Conservation (phyloP, 495 filamentous ascomycete species). For the Rhizodiscina lignyota region DNA sequence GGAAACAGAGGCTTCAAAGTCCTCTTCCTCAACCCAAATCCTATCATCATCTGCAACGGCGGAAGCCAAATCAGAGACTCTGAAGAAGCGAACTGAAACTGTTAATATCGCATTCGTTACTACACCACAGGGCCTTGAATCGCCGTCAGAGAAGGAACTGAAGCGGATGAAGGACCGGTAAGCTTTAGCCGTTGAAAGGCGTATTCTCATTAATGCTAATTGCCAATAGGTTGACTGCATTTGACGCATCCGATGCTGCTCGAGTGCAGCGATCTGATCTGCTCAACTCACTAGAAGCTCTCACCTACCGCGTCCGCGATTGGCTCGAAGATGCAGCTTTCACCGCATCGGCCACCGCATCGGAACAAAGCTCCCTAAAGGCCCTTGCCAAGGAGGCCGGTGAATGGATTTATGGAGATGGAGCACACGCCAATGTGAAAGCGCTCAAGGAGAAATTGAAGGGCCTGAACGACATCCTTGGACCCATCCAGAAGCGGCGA, state of each 20-base stretch:
- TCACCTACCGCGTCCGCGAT: constrained; percentile 79
- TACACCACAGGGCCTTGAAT: constrained; percentile 43
- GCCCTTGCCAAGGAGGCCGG: constrained; percentile 47
- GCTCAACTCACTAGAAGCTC: constrained; percentile 83
- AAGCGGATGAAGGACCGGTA: constrained; percentile 42
- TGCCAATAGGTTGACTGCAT: constrained; percentile 45
- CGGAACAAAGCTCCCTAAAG: constrained; percentile 43
- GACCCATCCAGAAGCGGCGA: constrained; percentile 48
- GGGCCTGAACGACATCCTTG: constrained; percentile 51
- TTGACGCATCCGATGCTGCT: constrained; percentile 66
- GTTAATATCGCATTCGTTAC: constrained; percentile 52
- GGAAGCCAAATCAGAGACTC: background rate
- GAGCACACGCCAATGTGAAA: constrained; percentile 51
- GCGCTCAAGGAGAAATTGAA: constrained; percentile 60
- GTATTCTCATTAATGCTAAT: background rate
- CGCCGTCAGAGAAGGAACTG: constrained; percentile 38
- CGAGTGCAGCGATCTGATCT: constrained; percentile 70
- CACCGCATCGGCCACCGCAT: constrained; percentile 44
- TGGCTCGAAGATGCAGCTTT: constrained; percentile 62
- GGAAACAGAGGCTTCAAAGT: constrained; percentile 31
- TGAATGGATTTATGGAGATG: constrained; percentile 85
- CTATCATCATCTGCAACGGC: constrained; percentile 29
- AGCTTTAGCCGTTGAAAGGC: background rate
- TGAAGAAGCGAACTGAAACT: constrained; percentile 48
- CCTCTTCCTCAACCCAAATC: constrained; percentile 27